Base-by-base conservation (phyloP, 768 basidiomycete genomes). In the Suillus weaverae region DNA sequence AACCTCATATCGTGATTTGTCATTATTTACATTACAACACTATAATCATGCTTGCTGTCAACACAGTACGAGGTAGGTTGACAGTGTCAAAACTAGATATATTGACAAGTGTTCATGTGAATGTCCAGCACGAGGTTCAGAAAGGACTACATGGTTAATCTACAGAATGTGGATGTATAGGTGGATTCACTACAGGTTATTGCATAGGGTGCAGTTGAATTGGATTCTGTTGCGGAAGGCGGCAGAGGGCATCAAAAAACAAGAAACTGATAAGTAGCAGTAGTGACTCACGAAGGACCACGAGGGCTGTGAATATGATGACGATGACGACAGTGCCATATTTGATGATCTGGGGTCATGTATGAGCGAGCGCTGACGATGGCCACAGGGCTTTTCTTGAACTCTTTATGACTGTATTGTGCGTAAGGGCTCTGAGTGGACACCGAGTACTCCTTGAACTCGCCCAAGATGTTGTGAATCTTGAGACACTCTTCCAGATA, bases 401-500 rank as follows among this genome's bases (percentile, higher is more conserved):
- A 94, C 69, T 97, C 94, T 77, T 92, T 89, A 72, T 91, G 88
- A 66, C 88, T 88, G 86, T 91, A 94, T 66, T 91, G 91, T 8
- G 91, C 89, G 76, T 99, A 99, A 6, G 97, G 97, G 70, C 89
- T 95, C 80, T 95, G 91, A 66, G 81, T 88, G 30, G 94, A 91
- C 6, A 92, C 85, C 33, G 84, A 76, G 74, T 92, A 97, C 79
- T 99, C 95, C 74, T 99, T 97, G 70, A 99, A 99, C 77, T 99
- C 97, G 63, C 89, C 92, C 41, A 99, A 89, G n/a, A 99, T 81
- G 76, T 99, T 99, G 53, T 97, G 88, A 74, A 99, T 99, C 85
- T 99, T 99, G 73, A 99, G 86, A 81, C 97, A 99, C 76, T 99
- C 97, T 78, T 99, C 97, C 67, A 99, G 89, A 73, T 99, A 99